Base-by-base conservation (phyloP, 148 eudicot species). In the Persicaria tinctoria region DNA sequence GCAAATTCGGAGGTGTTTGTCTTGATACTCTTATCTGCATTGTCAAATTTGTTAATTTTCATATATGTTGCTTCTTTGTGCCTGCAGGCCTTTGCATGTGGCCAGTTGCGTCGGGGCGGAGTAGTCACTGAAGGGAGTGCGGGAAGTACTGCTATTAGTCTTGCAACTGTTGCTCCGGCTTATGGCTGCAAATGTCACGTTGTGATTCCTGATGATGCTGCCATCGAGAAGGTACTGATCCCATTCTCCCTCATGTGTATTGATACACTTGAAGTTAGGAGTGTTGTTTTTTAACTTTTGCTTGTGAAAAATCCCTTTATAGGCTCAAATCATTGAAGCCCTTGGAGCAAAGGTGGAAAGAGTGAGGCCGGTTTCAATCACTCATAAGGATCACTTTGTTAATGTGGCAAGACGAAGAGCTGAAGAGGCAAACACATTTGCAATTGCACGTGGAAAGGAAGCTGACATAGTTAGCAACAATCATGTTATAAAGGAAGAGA, bases 81-180 rank as follows among this genome's bases (percentile, higher is more conserved):
- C 60, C 17, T 51, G 66, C 86, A 95, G 98, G 98, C 98, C 50
- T 73, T 92, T 57, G 89, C 88, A 76, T 85, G 87, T 76, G 97
- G 97, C 41, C 78, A 83, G 80, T 84, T 92, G 77, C 77, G 85
- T 81, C 85, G 70, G 75, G 98, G 97, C 73, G 97, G 97, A 64
- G 91, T 90, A 23, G 92, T 95, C 62, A 95, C 97, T 17, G 97
- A 92, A 83, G 99, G 99, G 73, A 95, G 99, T 87, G 99, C 99
- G 48, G 99, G 99, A 78, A 95, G 99, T 86, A 95, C 99, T 17
- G 99, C 99, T 44, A 92, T 95, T 74, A 95, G 99, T 76, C 90
- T 95, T 79, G 97, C 99, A 68, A 92, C 99, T 11, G 99, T 95
- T 38, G 91, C 97, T 72, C 93, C 97, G 60, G 96, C 97, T 50